These are phyloP conservation scores for Termitomyces eurrhizus DNA, from an alignment of 768 basidiomycete species.

Conservation along the genomic window DNA sequence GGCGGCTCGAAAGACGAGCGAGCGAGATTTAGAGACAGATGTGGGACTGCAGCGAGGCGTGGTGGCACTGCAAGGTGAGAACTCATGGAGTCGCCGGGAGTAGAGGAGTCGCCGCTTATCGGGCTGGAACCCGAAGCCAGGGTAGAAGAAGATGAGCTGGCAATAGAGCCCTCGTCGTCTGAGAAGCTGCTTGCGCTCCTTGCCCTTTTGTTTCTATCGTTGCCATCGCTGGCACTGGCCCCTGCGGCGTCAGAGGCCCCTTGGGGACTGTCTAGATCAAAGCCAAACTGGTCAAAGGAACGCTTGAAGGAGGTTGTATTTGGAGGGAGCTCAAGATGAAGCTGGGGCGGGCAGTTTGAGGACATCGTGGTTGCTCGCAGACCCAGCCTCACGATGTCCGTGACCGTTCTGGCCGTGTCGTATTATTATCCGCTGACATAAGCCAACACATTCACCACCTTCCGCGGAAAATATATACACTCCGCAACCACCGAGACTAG, in stretches of 20 bases:
- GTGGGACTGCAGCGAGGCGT: slow-evolving; percentile 18
- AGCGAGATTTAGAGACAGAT: slow-evolving; percentile 14
- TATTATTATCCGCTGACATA: slow-evolving; percentile 12
- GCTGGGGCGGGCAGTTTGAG: slow-evolving; percentile 44
- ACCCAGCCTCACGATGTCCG: slow-evolving; percentile 16
- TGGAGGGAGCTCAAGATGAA: slow-evolving; percentile 48
- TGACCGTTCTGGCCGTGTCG: slow-evolving; percentile 1
- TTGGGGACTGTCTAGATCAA: slow-evolving; percentile 48
- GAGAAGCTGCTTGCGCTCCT: slow-evolving; percentile 48
- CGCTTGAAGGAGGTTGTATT: slow-evolving; percentile 55
- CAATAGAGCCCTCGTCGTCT: slow-evolving; percentile 30
- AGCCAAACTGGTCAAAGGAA: slow-evolving; percentile 55
- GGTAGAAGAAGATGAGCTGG: slow-evolving; percentile 33
- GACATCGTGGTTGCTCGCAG: slow-evolving; percentile 30
- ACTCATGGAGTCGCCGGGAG: slow-evolving; percentile 4
- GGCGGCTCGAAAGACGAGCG: slow-evolving; percentile 27
- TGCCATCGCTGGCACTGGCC: slow-evolving; percentile 31
- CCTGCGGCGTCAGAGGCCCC: slow-evolving; percentile 21
- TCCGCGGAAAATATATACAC: too few species aligned
- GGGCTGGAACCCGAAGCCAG: slow-evolving; percentile 25
- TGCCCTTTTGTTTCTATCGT: slow-evolving; percentile 55
- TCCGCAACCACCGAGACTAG: too few species aligned
- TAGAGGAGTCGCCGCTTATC: slow-evolving; percentile 9
- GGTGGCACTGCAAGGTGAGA: slow-evolving; percentile 3
- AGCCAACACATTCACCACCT: slow-evolving; percentile 1